A percentile compares a stretch with the other conserved stretches of the same genome.
phyloP scores from a whole-genome alignment of 2,329 filamentous ascomycete genomes.

The Metarhizium anisopliae region DNA sequence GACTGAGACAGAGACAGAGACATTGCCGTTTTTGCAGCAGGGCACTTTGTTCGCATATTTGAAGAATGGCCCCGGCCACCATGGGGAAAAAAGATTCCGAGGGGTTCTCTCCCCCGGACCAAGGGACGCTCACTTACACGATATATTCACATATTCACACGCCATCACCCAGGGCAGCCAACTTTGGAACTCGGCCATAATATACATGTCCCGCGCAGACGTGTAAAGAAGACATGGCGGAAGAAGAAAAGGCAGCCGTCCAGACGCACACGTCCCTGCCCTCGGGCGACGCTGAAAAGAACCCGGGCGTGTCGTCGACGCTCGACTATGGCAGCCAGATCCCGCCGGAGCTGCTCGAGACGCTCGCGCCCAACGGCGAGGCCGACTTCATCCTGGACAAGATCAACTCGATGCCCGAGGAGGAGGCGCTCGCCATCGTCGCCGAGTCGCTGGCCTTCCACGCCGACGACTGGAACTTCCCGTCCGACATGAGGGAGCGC shows the following conservation, averaged over 20 bases:
- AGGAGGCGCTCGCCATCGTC: constrained; percentile 31
- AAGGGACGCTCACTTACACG: no score
- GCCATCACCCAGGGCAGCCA: no score
- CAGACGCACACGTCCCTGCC: not conserved
- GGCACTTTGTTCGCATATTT: no score
- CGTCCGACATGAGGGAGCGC: constrained; percentile 30
- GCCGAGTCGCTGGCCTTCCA: constrained; percentile 28
- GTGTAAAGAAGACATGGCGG: not conserved
- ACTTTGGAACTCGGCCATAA: no score
- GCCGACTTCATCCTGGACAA: constrained; percentile 27
- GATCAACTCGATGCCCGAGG: constrained; percentile 32
- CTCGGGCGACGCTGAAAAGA: constrained; percentile 2
- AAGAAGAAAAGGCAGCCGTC: not conserved
- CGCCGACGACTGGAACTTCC: constrained; percentile 36
- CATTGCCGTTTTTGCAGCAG: no score
- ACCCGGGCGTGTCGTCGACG: not conserved
- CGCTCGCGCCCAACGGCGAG: constrained; percentile 33
- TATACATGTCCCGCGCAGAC: no score
- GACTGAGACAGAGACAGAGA: no score
- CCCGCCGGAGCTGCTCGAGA: constrained; percentile 27
- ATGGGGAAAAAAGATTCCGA: no score
- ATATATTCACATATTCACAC: no score
- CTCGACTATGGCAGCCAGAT: constrained; percentile 25
- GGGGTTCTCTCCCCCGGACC: no score
- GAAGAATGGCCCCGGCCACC: no score